These are phyloP conservation scores for Spiromastix sp. DNA, from an alignment of 2,329 filamentous ascomycete species.

Conservation along the genomic window DNA sequence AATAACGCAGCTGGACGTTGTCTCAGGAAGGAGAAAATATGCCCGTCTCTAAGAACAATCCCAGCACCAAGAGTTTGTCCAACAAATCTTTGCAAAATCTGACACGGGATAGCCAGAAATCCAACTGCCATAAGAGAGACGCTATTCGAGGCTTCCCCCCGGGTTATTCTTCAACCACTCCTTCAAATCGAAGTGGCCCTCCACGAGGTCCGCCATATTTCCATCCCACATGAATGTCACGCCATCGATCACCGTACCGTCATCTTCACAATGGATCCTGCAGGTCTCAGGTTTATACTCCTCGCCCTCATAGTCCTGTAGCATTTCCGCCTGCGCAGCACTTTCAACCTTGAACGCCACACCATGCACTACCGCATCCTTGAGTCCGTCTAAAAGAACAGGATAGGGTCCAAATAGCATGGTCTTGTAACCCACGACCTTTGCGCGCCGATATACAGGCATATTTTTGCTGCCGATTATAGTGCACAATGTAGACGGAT, in stretches of 20 bases:
- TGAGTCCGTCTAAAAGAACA: slow-evolving; percentile 5
- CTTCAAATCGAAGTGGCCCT: background rate
- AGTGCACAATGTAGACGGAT: slow-evolving; percentile 6
- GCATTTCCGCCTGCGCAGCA: slow-evolving; percentile 2
- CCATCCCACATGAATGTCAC: slow-evolving; percentile 6
- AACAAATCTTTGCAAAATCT: background rate
- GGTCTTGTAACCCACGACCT: slow-evolving; percentile 7
- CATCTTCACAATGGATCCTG: slow-evolving; percentile 2
- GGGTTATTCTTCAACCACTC: background rate
- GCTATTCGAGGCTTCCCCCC: background rate
- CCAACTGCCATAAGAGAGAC: background rate
- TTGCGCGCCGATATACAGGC: slow-evolving; percentile 1
- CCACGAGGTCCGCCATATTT: background rate
- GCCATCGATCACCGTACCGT: slow-evolving; percentile 2
- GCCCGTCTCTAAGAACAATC: background rate
- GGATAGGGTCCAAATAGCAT: slow-evolving; percentile 7
- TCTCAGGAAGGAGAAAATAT: background rate
- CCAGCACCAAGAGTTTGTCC: background rate
- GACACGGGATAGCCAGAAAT: background rate
- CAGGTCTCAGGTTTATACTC: slow-evolving; percentile 1
- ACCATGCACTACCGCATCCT: slow-evolving; percentile 3
- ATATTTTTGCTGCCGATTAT: slow-evolving; percentile 7
- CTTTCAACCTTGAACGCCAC: slow-evolving; percentile 4
- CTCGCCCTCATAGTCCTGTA: slow-evolving; percentile 3
- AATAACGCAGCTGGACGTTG: background rate